Evolutionary conservation across 148 eudicot genomes (phyloP), one percentile per base, ranked within the genome.

Genomic region (Camellia japonica): DNA sequence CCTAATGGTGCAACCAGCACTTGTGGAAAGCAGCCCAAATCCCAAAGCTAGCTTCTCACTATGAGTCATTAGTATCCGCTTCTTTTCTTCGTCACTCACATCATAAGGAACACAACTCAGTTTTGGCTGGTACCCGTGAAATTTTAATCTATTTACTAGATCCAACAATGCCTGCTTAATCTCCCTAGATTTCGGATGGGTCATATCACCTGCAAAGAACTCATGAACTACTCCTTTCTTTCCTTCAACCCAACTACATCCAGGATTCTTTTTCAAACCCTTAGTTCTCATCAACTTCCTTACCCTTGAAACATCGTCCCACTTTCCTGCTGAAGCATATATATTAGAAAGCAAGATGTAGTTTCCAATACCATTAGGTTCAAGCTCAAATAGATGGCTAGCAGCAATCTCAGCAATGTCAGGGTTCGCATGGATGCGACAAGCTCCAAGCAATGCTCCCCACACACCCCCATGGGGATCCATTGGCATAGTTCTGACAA

Each of bases 371-470:
- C 77, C 78, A 59, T 86, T 47, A 14, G 92, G 90, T 74, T 91
- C 94, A 46, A 89, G 86, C 65, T 85, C 83, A 75, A 91, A 89
- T 47, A 91, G 71, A 83, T 80, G 83, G 73, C 55, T 73, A 14
- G 94, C 94, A n/a, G 92, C 92, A 78, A 89, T 68, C 83, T 86
- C 88, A 68, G 90, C 92, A 83, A 89, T 78, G 63, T 87, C 94
- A 47, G 92, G 88, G 68, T 89, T 91, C n/a, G 80, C 82, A 85
- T 91, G 86, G 70, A 88, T 86, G 79, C 85, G 87, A 80, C 92
- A 91, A 23, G 92, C 92, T 83, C 92, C 94, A 68, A 91, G 91
- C 20, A 91, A 74, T 19, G 91, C 89, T 14, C 94, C 92, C 94
- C 94, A 91, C 11, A 91, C 90, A 12, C 88, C 89, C 44, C 84